phyloP scores from a whole-genome alignment of 352 stramenopile genomes.

The Plasmopara viticola region DNA sequence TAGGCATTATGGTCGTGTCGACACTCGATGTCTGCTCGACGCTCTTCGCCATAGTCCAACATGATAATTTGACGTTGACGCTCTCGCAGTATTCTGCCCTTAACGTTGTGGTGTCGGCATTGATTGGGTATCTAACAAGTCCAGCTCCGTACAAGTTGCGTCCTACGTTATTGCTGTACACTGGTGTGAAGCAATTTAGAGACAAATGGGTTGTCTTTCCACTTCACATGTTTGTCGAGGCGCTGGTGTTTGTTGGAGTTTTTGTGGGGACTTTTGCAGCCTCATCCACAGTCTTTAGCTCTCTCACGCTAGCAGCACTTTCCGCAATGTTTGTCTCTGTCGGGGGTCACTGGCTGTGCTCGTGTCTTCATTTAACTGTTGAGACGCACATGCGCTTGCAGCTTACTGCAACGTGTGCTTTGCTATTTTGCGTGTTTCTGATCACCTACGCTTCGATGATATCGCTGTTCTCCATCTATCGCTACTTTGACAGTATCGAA shows the following conservation, averaged over 20 bases:
- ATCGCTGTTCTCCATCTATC: constrained; percentile 74
- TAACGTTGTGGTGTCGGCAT: constrained; percentile 61
- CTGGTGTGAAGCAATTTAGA: constrained; percentile 48
- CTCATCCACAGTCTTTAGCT: constrained; percentile 69
- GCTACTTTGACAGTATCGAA: constrained; percentile 82
- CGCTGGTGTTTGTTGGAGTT: constrained; percentile 58
- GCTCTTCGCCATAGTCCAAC: constrained; percentile 38
- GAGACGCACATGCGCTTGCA: constrained; percentile 45
- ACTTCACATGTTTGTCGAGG: constrained; percentile 71
- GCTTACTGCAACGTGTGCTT: constrained; percentile 63
- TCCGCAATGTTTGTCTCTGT: constrained; percentile 74
- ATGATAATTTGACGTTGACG: constrained; percentile 34
- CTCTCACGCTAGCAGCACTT: constrained; percentile 59
- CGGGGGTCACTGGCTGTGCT: constrained; percentile 62
- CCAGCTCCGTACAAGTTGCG: constrained; percentile 54
- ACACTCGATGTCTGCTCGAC: constrained; percentile 66
- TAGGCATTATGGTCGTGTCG: constrained; percentile 61
- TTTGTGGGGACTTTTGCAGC: constrained; percentile 70
- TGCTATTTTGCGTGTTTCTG: constrained; percentile 69
- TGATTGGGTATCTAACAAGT: constrained; percentile 62
- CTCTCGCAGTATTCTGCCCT: constrained; percentile 72
- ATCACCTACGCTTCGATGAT: constrained; percentile 67
- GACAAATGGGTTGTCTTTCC: constrained; percentile 75
- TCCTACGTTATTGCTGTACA: constrained; percentile 46
- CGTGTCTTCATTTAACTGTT: constrained; percentile 50